These are phyloP conservation scores for Alternaria sp. DNA, from an alignment of 2,329 filamentous ascomycete genomes.

Conservation along the genomic window DNA sequence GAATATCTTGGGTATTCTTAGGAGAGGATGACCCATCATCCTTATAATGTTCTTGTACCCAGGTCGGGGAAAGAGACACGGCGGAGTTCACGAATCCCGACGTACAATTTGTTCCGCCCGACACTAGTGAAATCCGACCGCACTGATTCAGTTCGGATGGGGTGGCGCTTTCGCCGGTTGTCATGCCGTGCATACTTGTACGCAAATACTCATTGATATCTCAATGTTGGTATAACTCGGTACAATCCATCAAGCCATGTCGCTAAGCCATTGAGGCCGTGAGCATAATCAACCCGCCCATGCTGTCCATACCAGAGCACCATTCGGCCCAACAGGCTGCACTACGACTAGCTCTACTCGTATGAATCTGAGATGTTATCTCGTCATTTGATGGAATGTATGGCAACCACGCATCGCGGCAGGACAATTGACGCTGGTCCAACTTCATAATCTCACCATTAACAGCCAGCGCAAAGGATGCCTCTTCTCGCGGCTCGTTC, in stretches of 20 bases:
- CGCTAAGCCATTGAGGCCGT: constrained; percentile 44
- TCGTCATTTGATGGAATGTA: not conserved
- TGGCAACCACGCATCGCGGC: constrained; percentile 21
- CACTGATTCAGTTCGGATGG: not conserved
- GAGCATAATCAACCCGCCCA: constrained; percentile 56
- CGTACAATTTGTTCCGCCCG: not conserved
- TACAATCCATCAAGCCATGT: too few relatives aligned
- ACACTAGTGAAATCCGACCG: not conserved
- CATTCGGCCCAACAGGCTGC: constrained; percentile 51
- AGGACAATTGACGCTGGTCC: constrained; percentile 26
- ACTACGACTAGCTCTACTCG: not conserved
- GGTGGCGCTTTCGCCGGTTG: not conserved
- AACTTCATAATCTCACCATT: constrained; percentile 45
- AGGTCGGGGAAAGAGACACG: not conserved
- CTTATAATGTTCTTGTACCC: not conserved
- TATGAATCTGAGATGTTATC: not conserved
- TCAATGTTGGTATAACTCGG: not conserved
- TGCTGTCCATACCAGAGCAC: constrained; percentile 55
- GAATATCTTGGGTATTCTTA: not conserved
- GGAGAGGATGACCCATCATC: not conserved
- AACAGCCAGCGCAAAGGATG: constrained; percentile 36
- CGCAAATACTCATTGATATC: not conserved
- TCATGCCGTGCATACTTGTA: not conserved
- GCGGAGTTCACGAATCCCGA: not conserved
- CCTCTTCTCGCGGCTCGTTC: constrained; percentile 33